A percentile compares a stretch with the other conserved stretches of the same genome.
Conservation (phyloP, 2,329 filamentous ascomycete species). For the Colletotrichum graminicola region DNA sequence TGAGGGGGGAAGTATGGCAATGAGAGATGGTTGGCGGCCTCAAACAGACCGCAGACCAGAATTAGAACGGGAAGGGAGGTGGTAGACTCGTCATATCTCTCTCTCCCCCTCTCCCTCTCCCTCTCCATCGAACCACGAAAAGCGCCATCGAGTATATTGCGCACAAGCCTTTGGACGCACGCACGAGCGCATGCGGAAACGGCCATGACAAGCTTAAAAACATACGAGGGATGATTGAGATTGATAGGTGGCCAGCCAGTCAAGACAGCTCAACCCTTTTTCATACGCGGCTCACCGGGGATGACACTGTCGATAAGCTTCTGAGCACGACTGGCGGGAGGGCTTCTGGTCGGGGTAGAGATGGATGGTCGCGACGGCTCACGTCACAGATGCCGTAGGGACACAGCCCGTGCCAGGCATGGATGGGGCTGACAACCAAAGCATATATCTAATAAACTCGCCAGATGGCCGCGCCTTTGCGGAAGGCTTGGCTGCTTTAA, state of each 20-base stretch:
- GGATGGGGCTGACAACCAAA: slow-evolving; percentile 29
- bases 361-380: slow-evolving; percentile 41
- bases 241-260: slow-evolving; percentile 12
- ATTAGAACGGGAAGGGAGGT: slow-evolving; percentile 25
- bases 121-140: neutral
- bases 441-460: slow-evolving; percentile 9
- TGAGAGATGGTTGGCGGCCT: slow-evolving; percentile 27
- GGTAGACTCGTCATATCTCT: neutral
- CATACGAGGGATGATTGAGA: slow-evolving; percentile 28
- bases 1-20: slow-evolving; percentile 17
- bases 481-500: neutral
- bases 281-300: slow-evolving; percentile 18
- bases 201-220: slow-evolving; percentile 38
- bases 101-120: neutral
- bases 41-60: slow-evolving; percentile 32
- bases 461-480: slow-evolving; percentile 12
- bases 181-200: slow-evolving; percentile 30
- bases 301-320: slow-evolving; percentile 41
- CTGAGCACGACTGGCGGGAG: slow-evolving; percentile 24
- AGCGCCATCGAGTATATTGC: neutral
- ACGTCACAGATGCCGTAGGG: slow-evolving; percentile 37
- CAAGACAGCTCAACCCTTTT: slow-evolving; percentile 5
- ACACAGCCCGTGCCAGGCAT: slow-evolving; percentile 34
- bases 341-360: slow-evolving; percentile 20
- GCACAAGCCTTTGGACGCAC: slow-evolving; percentile 24